Evolutionary conservation across 176 grass and related monocot genomes (phyloP).

Genomic region (Dactylis glomerata): DNA sequence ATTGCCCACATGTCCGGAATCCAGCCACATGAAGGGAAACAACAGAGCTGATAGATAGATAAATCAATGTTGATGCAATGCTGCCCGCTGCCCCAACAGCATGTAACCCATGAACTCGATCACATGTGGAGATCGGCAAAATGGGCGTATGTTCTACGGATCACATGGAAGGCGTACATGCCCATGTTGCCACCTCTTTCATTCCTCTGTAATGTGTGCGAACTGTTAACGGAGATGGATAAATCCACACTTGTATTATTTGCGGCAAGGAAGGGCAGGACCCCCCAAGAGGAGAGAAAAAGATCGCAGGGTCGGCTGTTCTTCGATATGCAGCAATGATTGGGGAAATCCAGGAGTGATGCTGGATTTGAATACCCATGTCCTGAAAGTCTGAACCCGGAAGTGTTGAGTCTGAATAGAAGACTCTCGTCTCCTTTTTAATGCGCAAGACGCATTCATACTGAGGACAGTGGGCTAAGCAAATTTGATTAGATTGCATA

Average conservation of each 20-base stretch:
- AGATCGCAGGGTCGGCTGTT: background rate
- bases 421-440: background rate
- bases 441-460: background rate
- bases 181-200: constrained; percentile 28
- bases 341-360: background rate
- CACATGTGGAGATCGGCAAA: constrained; percentile 46
- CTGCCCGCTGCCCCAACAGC: constrained; percentile 12
- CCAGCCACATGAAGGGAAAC: constrained; percentile 11
- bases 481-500: background rate
- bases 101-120: constrained; percentile 24
- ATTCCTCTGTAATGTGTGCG: background rate
- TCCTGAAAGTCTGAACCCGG: background rate
- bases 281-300: background rate
- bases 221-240: background rate
- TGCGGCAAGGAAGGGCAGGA: too few relatives aligned
- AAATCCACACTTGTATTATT: background rate
- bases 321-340: constrained; percentile 5
- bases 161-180: constrained; percentile 45
- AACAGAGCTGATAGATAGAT: constrained; percentile 9
- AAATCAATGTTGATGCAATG: constrained; percentile 23
- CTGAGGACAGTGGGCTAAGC: background rate
- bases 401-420: constrained; percentile 12
- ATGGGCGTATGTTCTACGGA: constrained; percentile 20
- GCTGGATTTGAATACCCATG: background rate
- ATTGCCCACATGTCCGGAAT: constrained; percentile 45